Conservation (phyloP, 169 alveolate species). For the Neospora caninum region DNA sequence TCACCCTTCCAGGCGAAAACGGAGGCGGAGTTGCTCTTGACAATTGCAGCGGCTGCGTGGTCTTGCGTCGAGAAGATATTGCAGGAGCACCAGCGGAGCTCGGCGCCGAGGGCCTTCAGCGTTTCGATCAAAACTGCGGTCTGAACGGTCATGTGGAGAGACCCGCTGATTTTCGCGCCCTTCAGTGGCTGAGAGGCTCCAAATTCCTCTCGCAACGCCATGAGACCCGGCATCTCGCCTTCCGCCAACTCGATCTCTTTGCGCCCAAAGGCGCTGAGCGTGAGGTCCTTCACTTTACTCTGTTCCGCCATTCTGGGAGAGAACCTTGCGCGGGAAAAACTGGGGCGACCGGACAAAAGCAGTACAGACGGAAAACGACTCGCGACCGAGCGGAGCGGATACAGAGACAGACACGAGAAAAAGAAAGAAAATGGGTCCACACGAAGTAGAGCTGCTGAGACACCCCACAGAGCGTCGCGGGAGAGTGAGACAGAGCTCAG, state of each 20-base stretch:
- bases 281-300: conserved; percentile 86
- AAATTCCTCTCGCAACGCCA: conserved; percentile 90
- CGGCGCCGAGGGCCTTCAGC: conserved; percentile 93
- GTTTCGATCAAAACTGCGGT: conserved; percentile 92
- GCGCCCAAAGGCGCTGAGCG: conserved; percentile 94
- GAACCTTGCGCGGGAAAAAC: neutral
- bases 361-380: neutral
- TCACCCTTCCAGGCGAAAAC: conserved; percentile 97
- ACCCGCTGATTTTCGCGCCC: conserved; percentile 96
- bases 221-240: conserved; percentile 97
- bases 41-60: conserved; percentile 97
- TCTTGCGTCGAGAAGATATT: conserved; percentile 98
- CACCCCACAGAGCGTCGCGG: too few relatives aligned
- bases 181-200: conserved; percentile 90
- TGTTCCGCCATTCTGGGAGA: neutral
- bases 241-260: conserved; percentile 93
- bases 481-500: neutral
- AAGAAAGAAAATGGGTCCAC: too few relatives aligned
- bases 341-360: neutral
- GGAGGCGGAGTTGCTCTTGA: conserved; percentile 87
- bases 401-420: too few relatives aligned
- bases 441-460: too few relatives aligned
- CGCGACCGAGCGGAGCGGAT: neutral
- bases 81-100: conserved; percentile 98
- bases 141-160: conserved; percentile 97